Base-by-base conservation (phyloP, 2,329 filamentous ascomycete genomes). In the Trichoderma aggressivum region DNA sequence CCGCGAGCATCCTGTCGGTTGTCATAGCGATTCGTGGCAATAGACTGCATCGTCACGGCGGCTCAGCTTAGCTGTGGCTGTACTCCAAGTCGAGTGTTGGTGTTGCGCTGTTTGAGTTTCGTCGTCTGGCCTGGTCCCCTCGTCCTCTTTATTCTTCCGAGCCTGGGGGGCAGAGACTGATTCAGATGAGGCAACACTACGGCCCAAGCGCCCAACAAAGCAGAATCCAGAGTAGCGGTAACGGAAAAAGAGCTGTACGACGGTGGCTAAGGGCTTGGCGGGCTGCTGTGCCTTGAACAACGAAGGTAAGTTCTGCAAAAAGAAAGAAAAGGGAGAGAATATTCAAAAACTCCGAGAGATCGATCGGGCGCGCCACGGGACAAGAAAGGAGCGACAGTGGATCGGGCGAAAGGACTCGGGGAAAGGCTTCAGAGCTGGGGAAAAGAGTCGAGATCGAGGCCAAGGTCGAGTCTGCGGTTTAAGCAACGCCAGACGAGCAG, bases 21-120 rank as follows among this genome's bases (percentile, higher is more conserved):
- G 70, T 79, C 75, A 72, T 75, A 76, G 74, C 75, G 75, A 68
- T 75, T 75, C 67, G 73, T 70, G 63, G 74, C 71, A 60, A 75
- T 70, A 60, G 77, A 72, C 60, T 77, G 79, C 64, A 77, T 77
- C 68, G 80, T 75, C 81, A 82, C 81, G 61, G 58, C 66, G 62
- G 55, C 50, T 71, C 64, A 32, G 72, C 62, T 43, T 58, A 55
- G 56, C 47, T 36, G 24, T 24, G 32, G 39, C 14, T 5, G 43
- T 8, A 39, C 65, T 67, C 30, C 14, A 30, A 50, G 56, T 58
- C 36, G 39, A 39, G 24, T 24, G 50, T 34, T 53, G 63, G 3
- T 30, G 63, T 50, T 32, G 16, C 43, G 63, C 34, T 58, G 24
- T 24, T 21, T 21, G 34, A 14, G 18, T 34, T 34, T 16, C 18